phyloP scores from a whole-genome alignment of 2,329 filamentous ascomycete genomes.

The Aspergillus novoparasiticus region DNA sequence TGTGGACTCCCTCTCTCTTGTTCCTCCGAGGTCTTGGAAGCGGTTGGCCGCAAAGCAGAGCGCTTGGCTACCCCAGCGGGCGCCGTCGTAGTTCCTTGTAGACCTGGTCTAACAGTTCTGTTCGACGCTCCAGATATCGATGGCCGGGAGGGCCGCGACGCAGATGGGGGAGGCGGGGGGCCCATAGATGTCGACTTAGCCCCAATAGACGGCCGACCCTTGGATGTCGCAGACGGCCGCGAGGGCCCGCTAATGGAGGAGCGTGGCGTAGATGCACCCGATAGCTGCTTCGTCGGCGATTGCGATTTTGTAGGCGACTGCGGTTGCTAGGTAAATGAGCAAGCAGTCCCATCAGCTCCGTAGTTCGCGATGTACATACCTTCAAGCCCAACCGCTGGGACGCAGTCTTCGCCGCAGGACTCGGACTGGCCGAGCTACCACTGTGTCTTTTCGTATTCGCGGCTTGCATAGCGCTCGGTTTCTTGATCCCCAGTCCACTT shows the following conservation, averaged over 20 bases:
- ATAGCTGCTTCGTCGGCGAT: constrained; percentile 76
- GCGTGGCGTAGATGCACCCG: constrained; percentile 56
- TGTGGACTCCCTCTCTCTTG: constrained; percentile 28
- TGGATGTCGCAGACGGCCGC: constrained; percentile 57
- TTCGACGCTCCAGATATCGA: constrained; percentile 39
- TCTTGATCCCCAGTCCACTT: constrained; percentile 39
- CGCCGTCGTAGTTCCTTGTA: constrained; percentile 28
- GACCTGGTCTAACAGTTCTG: constrained; percentile 36
- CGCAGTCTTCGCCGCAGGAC: constrained; percentile 61
- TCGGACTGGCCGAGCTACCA: constrained; percentile 72
- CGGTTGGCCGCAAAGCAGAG: constrained; percentile 33
- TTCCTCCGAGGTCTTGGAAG: constrained; percentile 29
- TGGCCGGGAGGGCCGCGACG: constrained; percentile 41
- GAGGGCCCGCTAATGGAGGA: constrained; percentile 44
- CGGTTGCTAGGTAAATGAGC: neutral
- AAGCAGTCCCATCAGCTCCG: constrained; percentile 1
- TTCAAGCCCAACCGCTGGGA: constrained; percentile 40
- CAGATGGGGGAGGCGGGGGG: constrained; percentile 53
- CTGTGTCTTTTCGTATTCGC: constrained; percentile 65
- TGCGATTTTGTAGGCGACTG: constrained; percentile 79
- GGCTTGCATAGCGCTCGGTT: constrained; percentile 55
- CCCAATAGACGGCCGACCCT: constrained; percentile 59
- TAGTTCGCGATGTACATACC: constrained; percentile 28
- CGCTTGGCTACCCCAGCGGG: constrained; percentile 33
- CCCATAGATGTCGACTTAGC: constrained; percentile 66